Evolutionary conservation across 2,329 filamentous ascomycete genomes (phyloP).

Genomic region (Pseudogymnoascus sp.): DNA sequence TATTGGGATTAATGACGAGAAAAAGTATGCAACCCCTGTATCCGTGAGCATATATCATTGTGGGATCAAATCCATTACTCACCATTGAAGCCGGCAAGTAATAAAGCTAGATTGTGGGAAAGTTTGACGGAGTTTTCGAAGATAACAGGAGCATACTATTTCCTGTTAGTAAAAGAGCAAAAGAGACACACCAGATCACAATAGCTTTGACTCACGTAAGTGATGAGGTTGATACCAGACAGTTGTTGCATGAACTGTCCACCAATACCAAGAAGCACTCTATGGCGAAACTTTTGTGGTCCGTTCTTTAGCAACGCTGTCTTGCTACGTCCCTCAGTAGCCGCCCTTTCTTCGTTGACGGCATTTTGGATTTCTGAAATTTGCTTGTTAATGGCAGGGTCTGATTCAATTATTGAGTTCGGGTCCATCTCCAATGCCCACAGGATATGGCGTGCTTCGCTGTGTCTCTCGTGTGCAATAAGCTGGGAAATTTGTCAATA

Average conservation of each 20-base stretch:
- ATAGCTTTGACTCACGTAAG: conserved; percentile 20
- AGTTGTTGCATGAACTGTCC: conserved; percentile 39
- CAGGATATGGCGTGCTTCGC: conserved; percentile 25
- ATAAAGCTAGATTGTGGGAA: conserved; percentile 38
- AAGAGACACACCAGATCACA: neutral
- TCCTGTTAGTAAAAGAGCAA: neutral
- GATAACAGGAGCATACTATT: conserved; percentile 36
- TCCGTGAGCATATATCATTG: neutral
- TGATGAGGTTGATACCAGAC: conserved; percentile 23
- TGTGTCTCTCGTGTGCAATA: conserved; percentile 21
- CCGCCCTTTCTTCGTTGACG: conserved; percentile 33
- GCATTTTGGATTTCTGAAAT: conserved; percentile 33
- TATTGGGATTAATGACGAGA: conserved; percentile 29
- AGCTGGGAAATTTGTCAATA: conserved; percentile 16
- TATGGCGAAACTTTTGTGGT: conserved; percentile 33
- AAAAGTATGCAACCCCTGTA: conserved; percentile 31
- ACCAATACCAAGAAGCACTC: conserved; percentile 34
- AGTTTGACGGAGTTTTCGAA: conserved; percentile 38
- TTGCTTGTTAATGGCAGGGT: conserved; percentile 18
- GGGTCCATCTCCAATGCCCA: conserved; percentile 28
- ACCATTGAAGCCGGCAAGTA: conserved; percentile 41
- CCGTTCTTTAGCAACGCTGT: conserved; percentile 34
- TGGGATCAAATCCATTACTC: neutral
- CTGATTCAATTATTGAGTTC: conserved; percentile 21
- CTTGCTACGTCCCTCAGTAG: conserved; percentile 28